Conservation (phyloP, 768 basidiomycete genomes). For the Naganishia onofrii region DNA sequence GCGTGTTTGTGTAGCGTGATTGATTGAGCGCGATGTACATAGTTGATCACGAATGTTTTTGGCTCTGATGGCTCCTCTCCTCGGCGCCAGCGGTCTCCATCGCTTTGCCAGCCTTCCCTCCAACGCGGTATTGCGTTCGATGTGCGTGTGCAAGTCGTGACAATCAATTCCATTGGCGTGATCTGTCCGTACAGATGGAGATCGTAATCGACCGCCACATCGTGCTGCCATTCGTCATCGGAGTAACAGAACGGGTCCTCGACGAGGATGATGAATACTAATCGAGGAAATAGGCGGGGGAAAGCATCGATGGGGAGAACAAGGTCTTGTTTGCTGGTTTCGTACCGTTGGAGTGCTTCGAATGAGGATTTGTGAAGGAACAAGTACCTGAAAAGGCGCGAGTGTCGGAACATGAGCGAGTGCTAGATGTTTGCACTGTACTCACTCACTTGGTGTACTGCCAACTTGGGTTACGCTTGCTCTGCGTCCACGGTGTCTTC, state of each 20-base stretch:
- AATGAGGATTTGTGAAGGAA: not conserved
- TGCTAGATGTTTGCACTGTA: not conserved
- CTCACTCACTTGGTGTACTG: not conserved
- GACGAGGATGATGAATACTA: not conserved
- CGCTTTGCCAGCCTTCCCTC: no score
- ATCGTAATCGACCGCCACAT: no score
- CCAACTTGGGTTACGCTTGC: not conserved
- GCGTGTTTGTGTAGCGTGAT: no score
- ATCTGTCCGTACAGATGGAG: no score
- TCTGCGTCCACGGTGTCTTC: not conserved
- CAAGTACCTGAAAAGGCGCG: not conserved
- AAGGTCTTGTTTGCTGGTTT: not conserved
- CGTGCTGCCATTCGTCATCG: no score
- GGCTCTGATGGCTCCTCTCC: no score
- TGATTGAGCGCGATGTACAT: no score
- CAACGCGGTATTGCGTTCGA: no score
- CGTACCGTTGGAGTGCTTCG: not conserved
- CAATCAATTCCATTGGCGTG: no score
- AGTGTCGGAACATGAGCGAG: not conserved
- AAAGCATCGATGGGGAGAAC: not conserved
- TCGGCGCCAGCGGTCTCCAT: no score
- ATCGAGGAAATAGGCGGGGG: not conserved
- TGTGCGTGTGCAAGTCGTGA: no score
- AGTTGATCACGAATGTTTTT: no score
- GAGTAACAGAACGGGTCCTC: slow-evolving; percentile 35